Percentiles rank a stretch among this genome's conserved stretches.
These are phyloP conservation scores for Trichocladium antarcticum DNA, from an alignment of 495 filamentous ascomycete species.

Conservation along the genomic window DNA sequence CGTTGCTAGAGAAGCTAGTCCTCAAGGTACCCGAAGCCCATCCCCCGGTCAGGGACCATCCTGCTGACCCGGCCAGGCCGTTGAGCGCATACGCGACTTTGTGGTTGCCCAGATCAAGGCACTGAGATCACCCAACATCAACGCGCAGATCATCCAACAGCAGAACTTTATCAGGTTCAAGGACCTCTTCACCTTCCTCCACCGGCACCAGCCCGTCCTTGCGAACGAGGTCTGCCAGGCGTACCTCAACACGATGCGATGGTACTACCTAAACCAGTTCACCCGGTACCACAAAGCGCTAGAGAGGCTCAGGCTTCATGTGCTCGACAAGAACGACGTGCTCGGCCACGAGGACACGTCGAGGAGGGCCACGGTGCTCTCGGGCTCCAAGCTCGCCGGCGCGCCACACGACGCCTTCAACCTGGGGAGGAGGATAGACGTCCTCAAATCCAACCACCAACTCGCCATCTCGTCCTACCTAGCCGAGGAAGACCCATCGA, in stretches of 20 bases:
- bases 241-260: slow-evolving; percentile 97
- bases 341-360: slow-evolving; percentile 65
- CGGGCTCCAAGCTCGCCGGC: slow-evolving; percentile 39
- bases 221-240: slow-evolving; percentile 84
- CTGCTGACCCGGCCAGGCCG: slow-evolving; percentile 44
- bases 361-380: slow-evolving; percentile 44
- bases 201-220: slow-evolving; percentile 62
- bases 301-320: slow-evolving; percentile 70
- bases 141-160: slow-evolving; percentile 91
- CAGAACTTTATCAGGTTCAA: slow-evolving; percentile 77
- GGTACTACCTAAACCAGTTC: slow-evolving; percentile 93
- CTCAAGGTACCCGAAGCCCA: slow-evolving; percentile 48
- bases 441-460: slow-evolving; percentile 57
- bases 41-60: neutral
- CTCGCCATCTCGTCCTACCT: slow-evolving; percentile 68
- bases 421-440: slow-evolving; percentile 70
- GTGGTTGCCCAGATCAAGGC: slow-evolving; percentile 89
- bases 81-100: slow-evolving; percentile 88
- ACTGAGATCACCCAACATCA: slow-evolving; percentile 83
- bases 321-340: slow-evolving; percentile 72
- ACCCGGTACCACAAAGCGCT: slow-evolving; percentile 75
- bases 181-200: slow-evolving; percentile 75
- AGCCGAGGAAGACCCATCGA: slow-evolving; percentile 74
- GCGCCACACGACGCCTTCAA: slow-evolving; percentile 78
- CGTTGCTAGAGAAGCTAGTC: slow-evolving; percentile 69